Evolutionary conservation across 441 rosid species (phyloP).

Genomic region (Eutrema salsugineum): DNA sequence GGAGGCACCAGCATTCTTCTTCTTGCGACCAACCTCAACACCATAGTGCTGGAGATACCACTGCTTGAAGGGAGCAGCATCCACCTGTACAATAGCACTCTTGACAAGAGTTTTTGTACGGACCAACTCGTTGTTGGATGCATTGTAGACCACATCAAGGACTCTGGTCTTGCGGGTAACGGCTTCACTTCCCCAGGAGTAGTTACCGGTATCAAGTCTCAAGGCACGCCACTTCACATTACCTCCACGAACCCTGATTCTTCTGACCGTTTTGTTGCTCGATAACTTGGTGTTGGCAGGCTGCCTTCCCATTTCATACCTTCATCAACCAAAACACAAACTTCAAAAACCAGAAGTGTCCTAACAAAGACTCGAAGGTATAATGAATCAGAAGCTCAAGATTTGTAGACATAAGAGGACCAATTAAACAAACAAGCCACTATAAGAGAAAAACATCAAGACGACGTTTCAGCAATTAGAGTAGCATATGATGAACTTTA

Average conservation of each 20-base stretch:
- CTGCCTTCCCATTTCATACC: slow-evolving; percentile 80
- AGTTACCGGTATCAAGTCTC: slow-evolving; percentile 73
- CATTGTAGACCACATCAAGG: slow-evolving; percentile 76
- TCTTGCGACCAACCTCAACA: slow-evolving; percentile 71
- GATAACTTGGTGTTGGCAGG: slow-evolving; percentile 80
- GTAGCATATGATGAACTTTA: neutral
- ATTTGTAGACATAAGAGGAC: neutral
- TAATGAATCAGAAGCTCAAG: neutral
- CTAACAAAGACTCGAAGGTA: neutral
- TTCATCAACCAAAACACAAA: slow-evolving; percentile 4
- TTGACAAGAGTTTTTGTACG: slow-evolving; percentile 72
- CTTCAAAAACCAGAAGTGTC: neutral
- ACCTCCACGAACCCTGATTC: slow-evolving; percentile 71
- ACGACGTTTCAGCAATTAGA: neutral
- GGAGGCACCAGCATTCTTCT: slow-evolving; percentile 38
- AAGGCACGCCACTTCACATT: slow-evolving; percentile 78
- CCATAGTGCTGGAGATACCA: slow-evolving; percentile 74
- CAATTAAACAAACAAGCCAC: neutral
- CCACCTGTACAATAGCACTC: slow-evolving; percentile 73
- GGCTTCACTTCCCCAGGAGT: slow-evolving; percentile 79
- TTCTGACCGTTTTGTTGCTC: slow-evolving; percentile 70
- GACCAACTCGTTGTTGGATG: slow-evolving; percentile 76
- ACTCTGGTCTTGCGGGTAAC: slow-evolving; percentile 72
- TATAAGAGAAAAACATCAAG: neutral
- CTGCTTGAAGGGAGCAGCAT: slow-evolving; percentile 74